phyloP scores from a whole-genome alignment of 2,329 filamentous ascomycete species.

The Teratosphaeria pseudoeucalypti region DNA sequence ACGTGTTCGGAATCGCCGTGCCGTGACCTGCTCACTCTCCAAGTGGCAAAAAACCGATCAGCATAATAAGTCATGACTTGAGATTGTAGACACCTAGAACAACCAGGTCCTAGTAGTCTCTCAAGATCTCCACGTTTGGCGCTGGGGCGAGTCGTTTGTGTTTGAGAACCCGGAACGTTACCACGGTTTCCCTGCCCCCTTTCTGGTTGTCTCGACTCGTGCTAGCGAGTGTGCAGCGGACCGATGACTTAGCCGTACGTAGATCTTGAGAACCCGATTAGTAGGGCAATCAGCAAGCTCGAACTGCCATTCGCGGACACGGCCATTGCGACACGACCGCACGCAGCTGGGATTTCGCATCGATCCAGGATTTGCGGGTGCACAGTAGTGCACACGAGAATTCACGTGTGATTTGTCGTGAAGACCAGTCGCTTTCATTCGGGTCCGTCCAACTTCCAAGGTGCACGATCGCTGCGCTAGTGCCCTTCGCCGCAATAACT shows the following conservation, averaged over 20 bases:
- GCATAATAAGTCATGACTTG: neutral
- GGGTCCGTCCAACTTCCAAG: neutral
- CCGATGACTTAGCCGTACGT: neutral
- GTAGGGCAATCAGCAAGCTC: neutral
- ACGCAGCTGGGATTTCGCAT: neutral
- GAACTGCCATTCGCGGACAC: neutral
- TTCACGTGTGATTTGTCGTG: neutral
- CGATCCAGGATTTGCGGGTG: neutral
- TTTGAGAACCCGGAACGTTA: neutral
- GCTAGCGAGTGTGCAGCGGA: neutral
- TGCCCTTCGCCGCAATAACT: neutral
- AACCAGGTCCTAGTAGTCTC: neutral
- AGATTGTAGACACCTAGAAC: neutral
- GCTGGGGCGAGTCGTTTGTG: neutral
- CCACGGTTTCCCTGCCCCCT: neutral
- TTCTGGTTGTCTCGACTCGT: neutral
- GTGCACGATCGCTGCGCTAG: neutral
- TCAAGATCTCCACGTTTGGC: neutral
- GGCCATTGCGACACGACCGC: neutral
- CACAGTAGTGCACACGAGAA: neutral
- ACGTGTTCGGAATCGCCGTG: neutral
- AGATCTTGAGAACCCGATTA: neutral
- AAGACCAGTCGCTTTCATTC: neutral
- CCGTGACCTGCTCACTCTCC: neutral
- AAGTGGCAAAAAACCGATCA: neutral